Percentiles rank a stretch among this genome's conserved stretches.
phyloP scores from a whole-genome alignment of 1,284 basidiomycete species.

The Macrocystidia cucumis region DNA sequence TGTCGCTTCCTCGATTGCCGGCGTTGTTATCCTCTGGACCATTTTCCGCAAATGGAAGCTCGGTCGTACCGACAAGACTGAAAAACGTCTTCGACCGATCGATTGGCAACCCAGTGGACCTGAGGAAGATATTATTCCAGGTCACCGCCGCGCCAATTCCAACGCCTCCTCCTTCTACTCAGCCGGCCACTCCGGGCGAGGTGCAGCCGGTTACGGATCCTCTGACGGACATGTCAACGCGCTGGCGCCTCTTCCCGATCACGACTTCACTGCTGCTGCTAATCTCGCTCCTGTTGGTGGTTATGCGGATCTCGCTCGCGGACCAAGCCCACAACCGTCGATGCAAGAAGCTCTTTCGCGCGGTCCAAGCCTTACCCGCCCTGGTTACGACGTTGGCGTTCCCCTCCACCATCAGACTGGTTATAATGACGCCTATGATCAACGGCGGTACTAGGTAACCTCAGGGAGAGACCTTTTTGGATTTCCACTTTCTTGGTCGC shows the following conservation, averaged over 20 bases:
- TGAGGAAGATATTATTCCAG: constrained; percentile 36
- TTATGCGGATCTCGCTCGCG: constrained; percentile 73
- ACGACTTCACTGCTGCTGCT: constrained; percentile 72
- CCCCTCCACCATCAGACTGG: constrained; percentile 54
- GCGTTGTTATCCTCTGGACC: constrained; percentile 71
- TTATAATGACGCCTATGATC: constrained; percentile 21
- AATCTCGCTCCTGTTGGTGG: constrained; percentile 60
- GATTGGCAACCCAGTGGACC: constrained; percentile 65
- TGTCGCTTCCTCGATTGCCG: constrained; percentile 62
- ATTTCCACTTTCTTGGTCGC: too few relatives aligned
- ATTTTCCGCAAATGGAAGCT: constrained; percentile 91
- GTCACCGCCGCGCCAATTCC: constrained; percentile 46
- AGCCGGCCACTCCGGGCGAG: constrained; percentile 29
- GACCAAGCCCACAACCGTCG: constrained; percentile 49
- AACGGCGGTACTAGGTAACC: constrained; percentile 4
- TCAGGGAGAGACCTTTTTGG: too few relatives aligned
- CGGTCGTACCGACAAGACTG: constrained; percentile 71
- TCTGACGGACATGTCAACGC: constrained; percentile 12
- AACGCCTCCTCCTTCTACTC: constrained; percentile 67
- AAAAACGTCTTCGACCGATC: constrained; percentile 76
- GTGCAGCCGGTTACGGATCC: constrained; percentile 17
- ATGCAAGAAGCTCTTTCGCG: constrained; percentile 48
- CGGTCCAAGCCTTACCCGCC: constrained; percentile 32
- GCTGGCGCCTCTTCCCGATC: constrained; percentile 46
- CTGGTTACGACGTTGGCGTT: constrained; percentile 44